Evolutionary conservation across 139 green algal species (phyloP), one percentile per base, ranked within the genome.

Genomic region (Haematococcus lacustris): DNA sequence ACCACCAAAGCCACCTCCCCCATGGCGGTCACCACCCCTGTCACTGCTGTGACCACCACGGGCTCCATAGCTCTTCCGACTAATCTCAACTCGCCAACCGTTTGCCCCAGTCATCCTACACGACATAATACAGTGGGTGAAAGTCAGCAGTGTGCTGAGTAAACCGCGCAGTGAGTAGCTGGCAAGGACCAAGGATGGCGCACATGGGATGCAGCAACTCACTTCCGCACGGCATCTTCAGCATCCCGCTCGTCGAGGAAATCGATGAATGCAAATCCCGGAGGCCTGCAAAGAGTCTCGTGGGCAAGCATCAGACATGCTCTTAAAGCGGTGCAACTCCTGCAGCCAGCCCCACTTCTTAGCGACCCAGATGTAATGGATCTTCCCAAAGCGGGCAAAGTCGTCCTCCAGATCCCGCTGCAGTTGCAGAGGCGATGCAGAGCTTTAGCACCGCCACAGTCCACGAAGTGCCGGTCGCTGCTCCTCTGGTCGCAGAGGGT

Each of bases 211-310:
- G n/a, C n/a, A n/a, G n/a, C n/a, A n/a, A n/a, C n/a, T n/a, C n/a
- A n/a, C n/a, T n/a, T n/a, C n/a, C n/a, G n/a, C 39, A 78, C 73
- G 70, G 53, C 66, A 57, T 78, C 73, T 21, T 73, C 73, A 38
- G 73, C 73, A 63, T 78, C 73, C n/a, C 73, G n/a, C 1, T 38
- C 35, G 32, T 78, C 73, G 26, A 74, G 63, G 62, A 66, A 77
- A 26, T 77, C 72, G 39, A 77, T 66, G 33, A 77, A 73, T 7
- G 53, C 65, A 57, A 78, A 78, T 23, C 66, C 73, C 25, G 73
- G 65, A 63, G 65, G 73, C 39, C 66, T 78, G 73, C 66, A 68
- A 37, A n/a, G 57, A 51, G 28, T 21, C 7, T 28, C 28, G 38
- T 60, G 57, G 6, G 17, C 38, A 68, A 30, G 37, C 3, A 35